Base-by-base conservation (phyloP, 2,329 filamentous ascomycete genomes). In the Mollisia scopiformis region DNA sequence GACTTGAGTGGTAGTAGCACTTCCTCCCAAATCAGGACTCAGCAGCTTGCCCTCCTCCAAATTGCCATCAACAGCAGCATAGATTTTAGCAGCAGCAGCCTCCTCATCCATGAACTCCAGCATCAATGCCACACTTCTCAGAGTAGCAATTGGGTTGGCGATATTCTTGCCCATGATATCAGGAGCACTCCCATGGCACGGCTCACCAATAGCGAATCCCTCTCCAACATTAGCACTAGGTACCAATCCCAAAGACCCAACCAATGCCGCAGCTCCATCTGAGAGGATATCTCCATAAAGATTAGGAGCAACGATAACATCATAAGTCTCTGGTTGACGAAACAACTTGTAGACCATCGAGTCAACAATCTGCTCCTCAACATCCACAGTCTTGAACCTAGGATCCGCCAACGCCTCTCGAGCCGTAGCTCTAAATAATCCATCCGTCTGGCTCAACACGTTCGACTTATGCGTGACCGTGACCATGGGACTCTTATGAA, bases 321-420 rank as follows among this genome's bases (percentile, higher is more conserved):
- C 95, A 86, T 98, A 99, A 73, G 89, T 90, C 73, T 89, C 85
- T 46, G 95, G 95, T 79, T 98, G 92, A 64, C 94, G 92, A 88
- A 98, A 98, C 59, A 99, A 90, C 83, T 98, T 98, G 87, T 98
- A 98, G 61, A 98, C 93, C 95, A 99, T 99, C 64, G 90, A 94
- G 79, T 99, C 95, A 65, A 99, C 94, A 70, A 99, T 99, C 81
- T 99, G 95, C 83, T 98, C 95, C 78, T 98, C 95, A 57, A 97
- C 83, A 43, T 79, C 79, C 57, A 96, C 80, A 54, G 77, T 78
- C 62, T 78, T 77, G 80, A 91, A 97, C 67, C 80, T 83, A 13
- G 84, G 69, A 55, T 83, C 82, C 28, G 87, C 83, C 8, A 98
- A 87, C 3, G 91, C 92, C 30, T 83, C 82, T 68, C 91, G 88